phyloP scores from a whole-genome alignment of 2,329 filamentous ascomycete species.

The Colletotrichum costaricense region DNA sequence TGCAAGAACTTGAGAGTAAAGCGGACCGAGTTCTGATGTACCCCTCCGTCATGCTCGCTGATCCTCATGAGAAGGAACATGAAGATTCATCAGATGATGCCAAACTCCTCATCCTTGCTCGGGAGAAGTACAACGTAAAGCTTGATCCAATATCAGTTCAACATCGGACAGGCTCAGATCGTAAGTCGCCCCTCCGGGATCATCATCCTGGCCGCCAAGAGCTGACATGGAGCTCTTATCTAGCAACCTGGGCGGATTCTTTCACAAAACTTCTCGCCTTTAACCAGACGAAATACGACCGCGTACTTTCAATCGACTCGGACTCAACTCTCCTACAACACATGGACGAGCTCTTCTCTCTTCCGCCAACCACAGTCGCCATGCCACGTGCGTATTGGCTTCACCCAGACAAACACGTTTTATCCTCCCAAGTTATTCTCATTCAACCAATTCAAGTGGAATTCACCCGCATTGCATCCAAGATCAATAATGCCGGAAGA shows the following conservation, averaged over 20 bases:
- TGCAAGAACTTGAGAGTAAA: slow-evolving; percentile 53
- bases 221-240: neutral
- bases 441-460: slow-evolving; percentile 67
- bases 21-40: slow-evolving; percentile 60
- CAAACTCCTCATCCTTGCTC: slow-evolving; percentile 52
- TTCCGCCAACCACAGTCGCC: slow-evolving; percentile 68
- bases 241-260: slow-evolving; percentile 68
- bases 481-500: slow-evolving; percentile 38
- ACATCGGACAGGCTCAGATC: slow-evolving; percentile 46
- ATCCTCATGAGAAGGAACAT: slow-evolving; percentile 41
- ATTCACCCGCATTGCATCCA: slow-evolving; percentile 48
- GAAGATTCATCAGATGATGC: slow-evolving; percentile 42
- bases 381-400: slow-evolving; percentile 79
- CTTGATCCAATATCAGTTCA: slow-evolving; percentile 55
- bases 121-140: slow-evolving; percentile 57
- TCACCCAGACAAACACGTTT: slow-evolving; percentile 59
- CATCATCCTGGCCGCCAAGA: neutral
- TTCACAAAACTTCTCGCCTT: slow-evolving; percentile 77
- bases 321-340: slow-evolving; percentile 69
- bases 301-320: slow-evolving; percentile 64
- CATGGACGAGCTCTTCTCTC: slow-evolving; percentile 77
- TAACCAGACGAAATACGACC: slow-evolving; percentile 67
- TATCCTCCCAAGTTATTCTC: slow-evolving; percentile 72
- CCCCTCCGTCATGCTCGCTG: slow-evolving; percentile 50
- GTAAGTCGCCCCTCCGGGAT: slow-evolving; percentile 41